Evolutionary conservation across 2,329 filamentous ascomycete genomes (phyloP).

Genomic region (Thermomyces lanuginosus): DNA sequence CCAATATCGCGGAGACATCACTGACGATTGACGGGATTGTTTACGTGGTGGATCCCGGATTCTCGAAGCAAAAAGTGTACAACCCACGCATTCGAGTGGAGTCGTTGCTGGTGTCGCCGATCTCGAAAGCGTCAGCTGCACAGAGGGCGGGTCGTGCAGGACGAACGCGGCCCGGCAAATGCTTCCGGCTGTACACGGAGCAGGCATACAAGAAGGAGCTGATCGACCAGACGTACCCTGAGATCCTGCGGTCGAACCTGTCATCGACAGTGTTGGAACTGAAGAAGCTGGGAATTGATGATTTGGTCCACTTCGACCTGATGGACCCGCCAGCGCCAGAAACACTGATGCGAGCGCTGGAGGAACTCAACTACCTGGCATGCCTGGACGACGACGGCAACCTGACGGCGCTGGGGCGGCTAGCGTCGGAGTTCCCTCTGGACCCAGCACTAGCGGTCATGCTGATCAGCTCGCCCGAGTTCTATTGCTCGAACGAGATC

Average conservation of each 20-base stretch:
- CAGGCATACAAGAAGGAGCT: slow-evolving; percentile 93
- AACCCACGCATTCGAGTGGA: slow-evolving; percentile 94
- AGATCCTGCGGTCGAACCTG: slow-evolving; percentile 86
- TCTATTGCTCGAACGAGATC: slow-evolving; percentile 97
- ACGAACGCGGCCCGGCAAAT: slow-evolving; percentile 95
- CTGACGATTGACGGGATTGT: slow-evolving; percentile 98
- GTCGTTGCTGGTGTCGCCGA: slow-evolving; percentile 90
- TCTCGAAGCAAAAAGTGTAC: slow-evolving; percentile 99
- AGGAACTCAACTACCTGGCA: slow-evolving; percentile 93
- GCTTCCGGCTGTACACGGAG: slow-evolving; percentile 93
- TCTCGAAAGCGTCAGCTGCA: slow-evolving; percentile 93
- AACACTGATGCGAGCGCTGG: slow-evolving; percentile 92
- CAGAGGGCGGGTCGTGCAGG: slow-evolving; percentile 97
- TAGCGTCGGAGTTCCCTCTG: slow-evolving; percentile 88
- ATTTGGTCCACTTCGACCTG: slow-evolving; percentile 93
- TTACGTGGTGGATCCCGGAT: slow-evolving; percentile 96
- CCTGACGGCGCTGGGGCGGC: slow-evolving; percentile 64
- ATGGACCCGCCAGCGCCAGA: slow-evolving; percentile 98
- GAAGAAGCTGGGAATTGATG: slow-evolving; percentile 91
- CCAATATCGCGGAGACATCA: slow-evolving; percentile 95
- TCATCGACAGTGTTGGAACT: slow-evolving; percentile 89
- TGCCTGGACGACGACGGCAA: slow-evolving; percentile 95
- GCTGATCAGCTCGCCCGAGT: slow-evolving; percentile 93
- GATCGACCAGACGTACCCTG: slow-evolving; percentile 91
- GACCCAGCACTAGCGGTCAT: slow-evolving; percentile 92